Evolutionary conservation across 176 grass and related monocot species (phyloP), one percentile per base, ranked within the genome.

Genomic region (Microstegium vimineum): DNA sequence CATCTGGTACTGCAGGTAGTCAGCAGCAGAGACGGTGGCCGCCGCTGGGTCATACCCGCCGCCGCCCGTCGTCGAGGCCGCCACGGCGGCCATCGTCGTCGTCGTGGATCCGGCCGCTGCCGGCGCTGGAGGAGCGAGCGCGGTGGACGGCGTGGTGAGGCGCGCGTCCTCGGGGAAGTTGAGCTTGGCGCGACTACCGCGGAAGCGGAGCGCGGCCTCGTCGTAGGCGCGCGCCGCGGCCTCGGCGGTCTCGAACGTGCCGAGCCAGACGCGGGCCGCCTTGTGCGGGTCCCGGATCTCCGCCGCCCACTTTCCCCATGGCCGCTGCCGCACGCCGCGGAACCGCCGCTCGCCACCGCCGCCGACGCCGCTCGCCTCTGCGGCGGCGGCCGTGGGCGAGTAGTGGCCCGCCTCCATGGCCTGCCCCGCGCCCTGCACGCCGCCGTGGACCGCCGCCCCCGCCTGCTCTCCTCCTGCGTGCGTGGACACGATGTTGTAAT

Each of bases 241-340:
- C 79, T 98, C 96, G 40, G 96, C 93, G 14, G 93, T 98, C 20
- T 95, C 93, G 80, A 98, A 98, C 8, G 96, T 98, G 81, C 96
- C 96, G 31, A 98, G 93, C 93, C 96, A 98, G 0, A 98, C 93
- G 60, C 96, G 93, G 11, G 82, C 82, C 10, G 96, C 96, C 91
- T 93, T 93, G 79, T 93, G 91, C 64, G 96, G 96, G 68, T 99
- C 93, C 2, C 96, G 87, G 87, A 99, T 99, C 90, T 99, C 96
- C 74, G 96, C 96, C 56, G 96, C 96, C 93, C 91, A 99, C 86
- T 99, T 99, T 23, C 96, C 96, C 96, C 96, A 98, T 46, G 96
- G 96, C 77, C 96, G 43, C 89, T 93, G 96, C 66, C 96, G 91
- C 75, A 98, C 96, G 69, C 96, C 96, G 33, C 93, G 93, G 84